Base-by-base conservation (phyloP, 129 eudicot genomes). In the Pittosporum tobira region DNA sequence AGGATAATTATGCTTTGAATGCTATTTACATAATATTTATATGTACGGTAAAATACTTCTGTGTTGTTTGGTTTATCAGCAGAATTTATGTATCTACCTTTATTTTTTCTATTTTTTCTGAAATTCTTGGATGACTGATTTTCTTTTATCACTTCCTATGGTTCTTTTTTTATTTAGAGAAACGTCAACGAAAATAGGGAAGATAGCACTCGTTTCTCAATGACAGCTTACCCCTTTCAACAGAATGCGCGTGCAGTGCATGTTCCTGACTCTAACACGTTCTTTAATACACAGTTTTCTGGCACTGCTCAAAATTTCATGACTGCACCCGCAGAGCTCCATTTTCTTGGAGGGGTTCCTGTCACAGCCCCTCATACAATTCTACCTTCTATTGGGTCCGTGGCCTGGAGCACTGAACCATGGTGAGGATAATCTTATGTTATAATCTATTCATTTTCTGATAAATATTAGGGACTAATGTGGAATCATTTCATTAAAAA, bases 401-500 rank as follows among this genome's bases (percentile, higher is more conserved):
- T 83, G 61, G 79, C 73, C 60, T 79, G 94, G 57, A 66, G 79
- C 70, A 84, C 84, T 16, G 88, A 80, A 54, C 85, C 84, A 68
- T 69, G 88, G 94, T 83, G 70, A 19, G 61, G 3, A 49, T 26
- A 30, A 31, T 31, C 45, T 38, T 13, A 8, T 9, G n/a, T n/a
- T n/a, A 15, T 15, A 1, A 38, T 21, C 10, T 10, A 15, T 19
- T 59, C 15, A 5, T 27, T 59, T 21, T 23, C 6, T 26, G 1
- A 0, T 12, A 51, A 15, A 51, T 25, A 9, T 47, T 27, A 42
- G 10, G 20, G 2, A 13, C 30, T 2, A 14, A 45, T 0, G 1
- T 20, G n/a, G 21, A 21, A 18, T 14, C 26, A 47, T 19, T 19
- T n/a, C 46, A 16, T 3, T 37, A 48, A 48, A 31, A n/a, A 13